Percentiles rank a stretch among this genome's conserved stretches.
These are phyloP conservation scores for Vigna unguiculata DNA, from an alignment of 306 rosid species.

Conservation along the genomic window DNA sequence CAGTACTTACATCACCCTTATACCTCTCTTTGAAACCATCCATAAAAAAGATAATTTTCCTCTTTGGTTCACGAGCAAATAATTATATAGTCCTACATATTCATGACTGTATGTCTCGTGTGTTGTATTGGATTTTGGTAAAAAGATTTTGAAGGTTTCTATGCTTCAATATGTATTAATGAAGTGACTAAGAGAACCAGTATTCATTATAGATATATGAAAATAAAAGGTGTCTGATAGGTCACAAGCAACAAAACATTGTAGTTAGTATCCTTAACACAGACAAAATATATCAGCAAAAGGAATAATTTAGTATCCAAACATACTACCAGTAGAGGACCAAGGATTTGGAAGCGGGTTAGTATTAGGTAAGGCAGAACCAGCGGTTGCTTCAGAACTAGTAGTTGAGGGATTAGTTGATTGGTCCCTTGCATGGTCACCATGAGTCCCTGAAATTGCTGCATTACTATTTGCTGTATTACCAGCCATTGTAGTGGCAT, in stretches of 20 bases:
- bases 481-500: constrained; percentile 90
- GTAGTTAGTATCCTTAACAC: constrained; percentile 29
- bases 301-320: constrained; percentile 12
- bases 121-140: background rate
- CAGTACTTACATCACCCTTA: background rate
- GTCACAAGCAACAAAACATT: constrained; percentile 20
- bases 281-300: background rate
- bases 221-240: background rate
- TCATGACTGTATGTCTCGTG: background rate
- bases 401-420: constrained; percentile 61
- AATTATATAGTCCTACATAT: background rate
- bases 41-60: background rate
- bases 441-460: constrained; percentile 55
- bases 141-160: background rate
- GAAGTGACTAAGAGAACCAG: background rate
- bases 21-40: background rate
- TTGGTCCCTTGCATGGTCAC: constrained; percentile 59
- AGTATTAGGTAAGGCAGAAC: constrained; percentile 69
- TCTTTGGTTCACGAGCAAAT: background rate
- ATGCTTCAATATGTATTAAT: background rate
- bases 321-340: constrained; percentile 69
- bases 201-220: background rate
- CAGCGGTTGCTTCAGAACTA: constrained; percentile 60
- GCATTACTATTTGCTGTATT: constrained; percentile 64
- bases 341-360: constrained; percentile 96